These are phyloP conservation scores for Erysimum cheiranthoides DNA, from an alignment of 345 rosid species.

Conservation along the genomic window DNA sequence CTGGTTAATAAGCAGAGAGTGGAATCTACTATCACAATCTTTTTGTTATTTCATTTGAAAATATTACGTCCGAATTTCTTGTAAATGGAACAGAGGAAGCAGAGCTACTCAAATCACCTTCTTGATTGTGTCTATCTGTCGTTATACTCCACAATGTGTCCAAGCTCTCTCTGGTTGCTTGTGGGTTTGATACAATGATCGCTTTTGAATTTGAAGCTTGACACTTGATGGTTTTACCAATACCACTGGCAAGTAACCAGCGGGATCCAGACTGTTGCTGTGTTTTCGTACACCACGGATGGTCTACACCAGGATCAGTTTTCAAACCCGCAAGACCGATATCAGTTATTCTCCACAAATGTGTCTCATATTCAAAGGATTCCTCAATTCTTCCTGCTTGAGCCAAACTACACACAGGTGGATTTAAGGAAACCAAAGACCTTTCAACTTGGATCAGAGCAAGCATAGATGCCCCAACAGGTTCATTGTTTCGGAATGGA, in stretches of 20 bases:
- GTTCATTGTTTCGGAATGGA: conserved; percentile 64
- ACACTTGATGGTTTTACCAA: conserved; percentile 49
- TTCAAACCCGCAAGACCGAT: conserved; percentile 70
- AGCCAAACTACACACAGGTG: conserved; percentile 28
- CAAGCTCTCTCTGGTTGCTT: conserved; percentile 36
- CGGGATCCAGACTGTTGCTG: conserved; percentile 65
- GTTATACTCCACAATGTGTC: conserved; percentile 76
- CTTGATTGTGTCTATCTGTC: conserved; percentile 35
- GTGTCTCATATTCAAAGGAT: conserved; percentile 31
- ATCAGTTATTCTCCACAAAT: conserved; percentile 53
- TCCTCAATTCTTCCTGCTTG: conserved; percentile 28
- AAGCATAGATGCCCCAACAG: conserved; percentile 82
- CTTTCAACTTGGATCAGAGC: conserved; percentile 70
- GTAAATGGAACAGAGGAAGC: conserved; percentile 43
- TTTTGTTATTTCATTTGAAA: conserved; percentile 46
- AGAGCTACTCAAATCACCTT: conserved; percentile 42
- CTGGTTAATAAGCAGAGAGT: neutral
- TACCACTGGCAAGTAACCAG: conserved; percentile 72
- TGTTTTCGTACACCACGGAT: conserved; percentile 57
- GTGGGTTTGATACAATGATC: conserved; percentile 46
- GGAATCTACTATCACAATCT: conserved; percentile 20
- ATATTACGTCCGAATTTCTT: conserved; percentile 62
- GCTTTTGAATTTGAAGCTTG: conserved; percentile 54
- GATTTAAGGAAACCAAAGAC: conserved; percentile 34
- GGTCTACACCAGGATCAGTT: conserved; percentile 47